A percentile compares a stretch with the other conserved stretches of the same genome.
phyloP scores from a whole-genome alignment of 768 basidiomycete genomes.

The Tulasnella sp. region DNA sequence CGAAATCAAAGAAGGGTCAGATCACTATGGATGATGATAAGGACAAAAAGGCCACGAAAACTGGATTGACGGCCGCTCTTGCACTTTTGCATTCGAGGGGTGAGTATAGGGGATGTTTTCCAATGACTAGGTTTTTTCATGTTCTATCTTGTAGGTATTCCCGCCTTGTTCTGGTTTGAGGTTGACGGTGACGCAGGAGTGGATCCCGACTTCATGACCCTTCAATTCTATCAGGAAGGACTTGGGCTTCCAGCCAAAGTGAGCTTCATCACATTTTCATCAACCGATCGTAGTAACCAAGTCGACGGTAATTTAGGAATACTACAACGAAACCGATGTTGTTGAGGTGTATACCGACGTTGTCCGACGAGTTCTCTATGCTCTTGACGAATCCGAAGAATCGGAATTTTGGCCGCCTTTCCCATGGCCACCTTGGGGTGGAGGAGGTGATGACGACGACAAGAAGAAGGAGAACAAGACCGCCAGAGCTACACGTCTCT shows the following conservation, averaged over 20 bases:
- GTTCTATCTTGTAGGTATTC: constrained; percentile 41
- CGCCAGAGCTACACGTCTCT: constrained; percentile 46
- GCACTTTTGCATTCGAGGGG: constrained; percentile 82
- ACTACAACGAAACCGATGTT: constrained; percentile 67
- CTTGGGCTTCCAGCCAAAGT: constrained; percentile 85
- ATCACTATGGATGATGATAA: constrained; percentile 2
- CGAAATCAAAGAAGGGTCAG: constrained; percentile 23
- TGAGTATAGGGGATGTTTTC: constrained; percentile 24
- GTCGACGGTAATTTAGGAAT: constrained; percentile 43
- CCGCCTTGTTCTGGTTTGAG: constrained; percentile 63
- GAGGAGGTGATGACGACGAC: constrained; percentile 34
- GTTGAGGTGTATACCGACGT: constrained; percentile 57
- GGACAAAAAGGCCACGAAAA: constrained; percentile 8
- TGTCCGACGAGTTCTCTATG: constrained; percentile 50
- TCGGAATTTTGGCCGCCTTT: constrained; percentile 21
- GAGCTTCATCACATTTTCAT: constrained; percentile 6
- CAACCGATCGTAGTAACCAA: neutral
- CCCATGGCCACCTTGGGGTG: constrained; percentile 53
- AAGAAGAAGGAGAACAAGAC: constrained; percentile 38
- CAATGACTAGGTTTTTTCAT: constrained; percentile 8
- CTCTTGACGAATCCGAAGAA: constrained; percentile 39
- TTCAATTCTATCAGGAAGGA: constrained; percentile 73
- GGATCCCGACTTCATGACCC: constrained; percentile 72
- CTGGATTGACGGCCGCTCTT: constrained; percentile 64
- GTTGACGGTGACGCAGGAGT: constrained; percentile 79